Evolutionary conservation across 148 eudicot species (phyloP).

Genomic region (Selenicereus undatus): DNA sequence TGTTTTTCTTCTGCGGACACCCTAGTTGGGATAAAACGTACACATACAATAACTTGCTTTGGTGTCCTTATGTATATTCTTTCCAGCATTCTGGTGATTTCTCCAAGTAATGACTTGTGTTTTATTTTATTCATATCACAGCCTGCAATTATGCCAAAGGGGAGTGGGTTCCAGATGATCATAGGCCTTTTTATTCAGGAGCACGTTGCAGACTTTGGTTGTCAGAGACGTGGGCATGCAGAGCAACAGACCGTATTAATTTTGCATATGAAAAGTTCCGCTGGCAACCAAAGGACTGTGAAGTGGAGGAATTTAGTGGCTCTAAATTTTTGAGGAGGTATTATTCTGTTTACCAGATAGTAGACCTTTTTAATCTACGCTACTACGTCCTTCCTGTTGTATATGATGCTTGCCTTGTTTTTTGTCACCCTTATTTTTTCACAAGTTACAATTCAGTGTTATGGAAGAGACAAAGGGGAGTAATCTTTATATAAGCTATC

Average conservation of each 20-base stretch:
- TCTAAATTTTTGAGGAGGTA: conserved; percentile 67
- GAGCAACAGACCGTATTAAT: conserved; percentile 74
- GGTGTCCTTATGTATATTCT: not conserved
- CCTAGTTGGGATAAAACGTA: not conserved
- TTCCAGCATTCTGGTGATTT: not conserved
- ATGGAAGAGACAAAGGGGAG: not conserved
- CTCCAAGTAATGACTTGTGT: conserved; percentile 4
- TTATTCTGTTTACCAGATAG: not conserved
- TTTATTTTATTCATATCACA: conserved; percentile 32
- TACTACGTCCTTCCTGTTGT: not conserved
- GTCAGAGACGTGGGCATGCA: conserved; percentile 97
- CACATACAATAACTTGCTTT: not conserved
- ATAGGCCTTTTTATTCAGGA: conserved; percentile 83
- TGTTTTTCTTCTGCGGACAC: too few relatives aligned
- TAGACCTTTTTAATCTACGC: not conserved
- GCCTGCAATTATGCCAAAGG: conserved; percentile 80
- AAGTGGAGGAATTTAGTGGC: conserved; percentile 67
- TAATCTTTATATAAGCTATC: not conserved
- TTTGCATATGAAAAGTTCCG: conserved; percentile 79
- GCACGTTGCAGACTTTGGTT: conserved; percentile 88
- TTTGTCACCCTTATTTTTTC: not conserved
- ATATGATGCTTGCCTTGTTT: not conserved
- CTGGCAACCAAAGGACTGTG: conserved; percentile 82
- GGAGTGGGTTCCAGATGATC: conserved; percentile 76
- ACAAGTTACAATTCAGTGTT: not conserved